A percentile compares a stretch with the other conserved stretches of the same genome.
Conservation (phyloP, 768 basidiomycete species). For the Lyophyllum shimeji region DNA sequence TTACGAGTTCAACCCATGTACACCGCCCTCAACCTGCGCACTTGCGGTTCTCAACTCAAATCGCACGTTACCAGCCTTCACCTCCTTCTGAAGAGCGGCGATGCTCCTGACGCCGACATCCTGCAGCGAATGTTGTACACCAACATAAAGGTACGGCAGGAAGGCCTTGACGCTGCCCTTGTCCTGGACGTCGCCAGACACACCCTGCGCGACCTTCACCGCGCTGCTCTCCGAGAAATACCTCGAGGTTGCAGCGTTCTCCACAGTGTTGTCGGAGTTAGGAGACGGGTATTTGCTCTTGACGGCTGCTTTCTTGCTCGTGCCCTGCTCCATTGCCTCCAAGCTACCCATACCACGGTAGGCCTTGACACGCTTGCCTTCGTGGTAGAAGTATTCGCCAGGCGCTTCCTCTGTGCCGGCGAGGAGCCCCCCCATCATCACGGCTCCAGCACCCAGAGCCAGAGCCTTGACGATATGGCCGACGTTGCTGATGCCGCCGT, state of each 20-base stretch:
- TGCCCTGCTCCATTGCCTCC: constrained; percentile 88
- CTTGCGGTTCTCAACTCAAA: constrained; percentile 95
- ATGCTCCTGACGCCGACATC: constrained; percentile 83
- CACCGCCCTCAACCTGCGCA: constrained; percentile 94
- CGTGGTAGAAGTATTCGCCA: constrained; percentile 99
- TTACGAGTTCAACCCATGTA: constrained; percentile 94
- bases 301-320: constrained; percentile 33
- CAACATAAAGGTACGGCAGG: constrained; percentile 79
- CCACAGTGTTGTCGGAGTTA: constrained; percentile 49
- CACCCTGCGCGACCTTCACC: constrained; percentile 96
- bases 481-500: constrained; percentile 93
- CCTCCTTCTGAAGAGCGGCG: constrained; percentile 62
- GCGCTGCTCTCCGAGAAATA: constrained; percentile 93
- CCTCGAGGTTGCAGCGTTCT: constrained; percentile 94
- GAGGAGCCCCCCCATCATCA: constrained; percentile 98
- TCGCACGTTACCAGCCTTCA: constrained; percentile 64
- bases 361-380: constrained; percentile 97
- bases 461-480: constrained; percentile 98
- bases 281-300: constrained; percentile 48
- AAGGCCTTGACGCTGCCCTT: constrained; percentile 95
- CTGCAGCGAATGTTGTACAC: constrained; percentile 92
- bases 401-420: constrained; percentile 97
- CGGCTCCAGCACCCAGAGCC: constrained; percentile 89
- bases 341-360: constrained; percentile 98
- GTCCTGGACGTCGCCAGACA: constrained; percentile 95